Evolutionary conservation across 768 basidiomycete species (phyloP).

Genomic region (Trametes punicea): DNA sequence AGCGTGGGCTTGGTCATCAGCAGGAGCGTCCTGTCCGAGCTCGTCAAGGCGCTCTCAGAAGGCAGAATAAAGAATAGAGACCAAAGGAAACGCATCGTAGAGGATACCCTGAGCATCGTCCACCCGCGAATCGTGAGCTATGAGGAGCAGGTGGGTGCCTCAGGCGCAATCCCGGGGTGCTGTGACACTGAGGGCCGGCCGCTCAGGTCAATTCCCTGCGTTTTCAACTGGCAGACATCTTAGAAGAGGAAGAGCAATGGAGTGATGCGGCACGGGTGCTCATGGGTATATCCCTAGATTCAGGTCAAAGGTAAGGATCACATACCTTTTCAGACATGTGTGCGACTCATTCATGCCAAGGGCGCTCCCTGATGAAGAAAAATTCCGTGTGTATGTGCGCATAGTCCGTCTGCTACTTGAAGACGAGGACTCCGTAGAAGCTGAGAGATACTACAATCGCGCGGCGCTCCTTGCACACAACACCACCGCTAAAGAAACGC

Average conservation of each 20-base stretch:
- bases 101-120: slow-evolving; percentile 66
- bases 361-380: slow-evolving; percentile 63
- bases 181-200: slow-evolving; percentile 4
- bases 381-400: slow-evolving; percentile 86
- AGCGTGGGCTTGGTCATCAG: slow-evolving; percentile 82
- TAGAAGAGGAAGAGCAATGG: slow-evolving; percentile 92
- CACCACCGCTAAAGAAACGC: slow-evolving; percentile 72
- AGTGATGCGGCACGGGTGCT: slow-evolving; percentile 88
- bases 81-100: slow-evolving; percentile 66
- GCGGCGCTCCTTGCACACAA: slow-evolving; percentile 87
- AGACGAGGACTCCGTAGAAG: slow-evolving; percentile 94
- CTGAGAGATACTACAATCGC: slow-evolving; percentile 97
- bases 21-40: slow-evolving; percentile 81
- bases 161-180: background rate
- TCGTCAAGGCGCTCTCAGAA: slow-evolving; percentile 65
- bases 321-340: background rate
- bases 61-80: slow-evolving; percentile 52
- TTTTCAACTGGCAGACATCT: slow-evolving; percentile 86
- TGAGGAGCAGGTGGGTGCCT: slow-evolving; percentile 81
- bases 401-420: slow-evolving; percentile 93
- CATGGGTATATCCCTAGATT: slow-evolving; percentile 90
- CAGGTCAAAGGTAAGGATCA: slow-evolving; percentile 67
- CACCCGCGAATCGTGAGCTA: slow-evolving; percentile 85
- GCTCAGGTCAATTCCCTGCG: slow-evolving; percentile 75
- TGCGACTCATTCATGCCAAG: background rate